Evolutionary conservation across 129 eudicot genomes (phyloP), one percentile per base, ranked within the genome.

Genomic region (Heracleum sosnowskyi): DNA sequence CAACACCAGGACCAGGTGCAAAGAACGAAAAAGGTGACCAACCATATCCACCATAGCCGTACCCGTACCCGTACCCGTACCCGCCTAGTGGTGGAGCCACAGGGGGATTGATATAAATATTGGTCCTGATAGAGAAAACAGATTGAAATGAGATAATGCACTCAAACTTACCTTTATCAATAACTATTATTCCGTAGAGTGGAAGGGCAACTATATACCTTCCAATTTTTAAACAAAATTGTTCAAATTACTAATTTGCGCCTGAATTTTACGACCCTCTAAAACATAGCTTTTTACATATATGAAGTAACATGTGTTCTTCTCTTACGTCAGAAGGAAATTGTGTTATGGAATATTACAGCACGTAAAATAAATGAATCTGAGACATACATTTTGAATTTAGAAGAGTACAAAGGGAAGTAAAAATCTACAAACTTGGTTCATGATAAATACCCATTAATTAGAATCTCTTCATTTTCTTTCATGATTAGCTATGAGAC

Each of bases 41-140:
- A 26, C 99, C 98, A 87, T 87, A 94, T 73, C 96, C 94, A 8
- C 94, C 94, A 64, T 87, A 85, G 18, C 97, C 96, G 28, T 60
- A 91, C 7, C 98, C 98, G 34, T 87, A 91, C 7, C 98, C 98
- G 34, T 87, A 91, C 40, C 98, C 97, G 11, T 95, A 95, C 39
- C 98, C 98, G 24, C 99, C 97, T 20, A 95, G 88, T 4, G 97
- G 99, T 64, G 99, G 99, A 12, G 97, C 99, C 18, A 90, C 80
- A 28, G 79, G 95, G 12, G 97, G 99, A 40, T 90, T 92, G 39
- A 95, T 82, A 82, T 87, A 95, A 40, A 95, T 82, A 78, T 95
- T 95, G 41, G 97, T 92, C 90, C 99, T 95, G 91, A 76, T 80
- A 57, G 15, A 40, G n/a, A 64, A 64, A 34, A 72, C 44, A 68